Conservation (phyloP, 148 eudicot species). For the Nyssa sinensis region DNA sequence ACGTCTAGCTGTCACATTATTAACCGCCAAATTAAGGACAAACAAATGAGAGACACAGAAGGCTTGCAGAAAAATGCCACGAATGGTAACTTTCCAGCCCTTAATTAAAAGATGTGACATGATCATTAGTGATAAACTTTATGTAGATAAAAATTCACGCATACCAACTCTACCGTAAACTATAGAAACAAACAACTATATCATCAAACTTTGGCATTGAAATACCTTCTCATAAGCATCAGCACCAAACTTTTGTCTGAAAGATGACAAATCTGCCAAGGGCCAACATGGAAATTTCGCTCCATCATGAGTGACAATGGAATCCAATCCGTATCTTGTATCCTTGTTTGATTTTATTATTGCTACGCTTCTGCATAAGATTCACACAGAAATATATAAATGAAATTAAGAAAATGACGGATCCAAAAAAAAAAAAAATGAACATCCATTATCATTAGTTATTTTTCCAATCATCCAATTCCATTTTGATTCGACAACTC, state of each 20-base stretch:
- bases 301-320: conserved; percentile 91
- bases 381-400: background rate
- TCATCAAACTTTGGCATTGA: background rate
- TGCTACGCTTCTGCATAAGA: conserved; percentile 68
- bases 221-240: conserved; percentile 85
- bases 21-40: background rate
- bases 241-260: conserved; percentile 61
- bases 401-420: conserved; percentile 1
- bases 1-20: conserved; percentile 63
- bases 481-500: background rate
- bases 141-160: background rate
- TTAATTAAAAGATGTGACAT: background rate
- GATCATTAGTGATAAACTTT: background rate
- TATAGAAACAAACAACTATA: background rate
- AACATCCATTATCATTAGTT: background rate
- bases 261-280: conserved; percentile 62
- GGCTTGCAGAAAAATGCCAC: background rate
- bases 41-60: background rate
- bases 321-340: conserved; percentile 71
- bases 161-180: background rate
- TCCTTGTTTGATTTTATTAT: conserved; percentile 86
- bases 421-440: too few relatives aligned
- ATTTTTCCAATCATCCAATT: background rate
- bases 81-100: background rate
- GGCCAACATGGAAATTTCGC: conserved; percentile 89